Evolutionary conservation across 2,329 filamentous ascomycete species (phyloP).

Genomic region (Colletotrichum sp.): DNA sequence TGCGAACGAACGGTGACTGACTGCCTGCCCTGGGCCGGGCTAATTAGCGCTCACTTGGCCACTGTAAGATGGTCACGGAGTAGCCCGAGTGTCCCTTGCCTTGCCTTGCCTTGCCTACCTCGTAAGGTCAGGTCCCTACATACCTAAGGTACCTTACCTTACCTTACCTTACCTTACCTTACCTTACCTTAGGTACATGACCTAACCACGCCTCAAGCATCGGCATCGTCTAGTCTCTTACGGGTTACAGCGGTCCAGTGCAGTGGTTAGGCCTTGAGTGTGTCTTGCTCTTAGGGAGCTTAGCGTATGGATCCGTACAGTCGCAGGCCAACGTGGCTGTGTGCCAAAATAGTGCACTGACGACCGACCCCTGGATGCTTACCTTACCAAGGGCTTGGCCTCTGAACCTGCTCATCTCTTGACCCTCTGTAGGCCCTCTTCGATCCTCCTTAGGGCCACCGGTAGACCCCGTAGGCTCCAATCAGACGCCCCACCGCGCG

Average conservation of each 20-base stretch:
- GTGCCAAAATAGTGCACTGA: background rate
- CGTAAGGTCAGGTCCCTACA: background rate
- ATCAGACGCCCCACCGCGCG: background rate
- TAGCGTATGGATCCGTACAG: background rate
- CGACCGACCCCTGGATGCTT: background rate
- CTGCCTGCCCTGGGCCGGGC: background rate
- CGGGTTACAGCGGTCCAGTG: background rate
- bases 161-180: too few species aligned
- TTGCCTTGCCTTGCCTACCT: background rate
- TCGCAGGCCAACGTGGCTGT: background rate
- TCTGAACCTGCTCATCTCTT: background rate
- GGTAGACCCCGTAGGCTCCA: background rate
- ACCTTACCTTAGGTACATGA: too few species aligned
- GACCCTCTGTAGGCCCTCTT: background rate
- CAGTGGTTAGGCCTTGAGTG: background rate
- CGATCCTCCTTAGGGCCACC: background rate
- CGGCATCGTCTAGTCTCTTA: background rate
- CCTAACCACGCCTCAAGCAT: too few species aligned
- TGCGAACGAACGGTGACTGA: background rate
- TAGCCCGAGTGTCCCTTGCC: background rate
- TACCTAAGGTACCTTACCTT: too few species aligned
- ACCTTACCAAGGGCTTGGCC: background rate
- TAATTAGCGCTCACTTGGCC: background rate
- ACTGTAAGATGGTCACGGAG: background rate
- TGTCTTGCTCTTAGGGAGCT: background rate